Base-by-base conservation (phyloP, 805 yeast species). In the Cyberlindnera misumaiensis region DNA sequence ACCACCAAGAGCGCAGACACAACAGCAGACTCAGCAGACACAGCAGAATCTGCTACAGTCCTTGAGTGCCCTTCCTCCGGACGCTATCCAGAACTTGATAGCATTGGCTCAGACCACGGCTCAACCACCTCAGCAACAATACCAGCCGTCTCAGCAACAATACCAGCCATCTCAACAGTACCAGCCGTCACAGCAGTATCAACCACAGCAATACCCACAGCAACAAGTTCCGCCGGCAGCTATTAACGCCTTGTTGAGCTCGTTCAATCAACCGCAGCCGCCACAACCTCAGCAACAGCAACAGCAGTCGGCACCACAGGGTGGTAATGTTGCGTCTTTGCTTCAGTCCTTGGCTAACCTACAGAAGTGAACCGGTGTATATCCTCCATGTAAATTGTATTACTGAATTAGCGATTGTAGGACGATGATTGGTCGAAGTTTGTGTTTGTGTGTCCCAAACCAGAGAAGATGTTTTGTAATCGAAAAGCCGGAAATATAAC, bases 321-420 rank as follows among this genome's bases (percentile, higher is more conserved):
- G 36, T 36, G 33, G 34, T 5, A 60, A 58, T 38, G 68, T 63
- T 20, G 63, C 63, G 49, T 56, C 62, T 39, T 48, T 65, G 32
- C 45, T 65, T 44, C 67, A 64, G 33, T 57, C 66, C 35, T 47
- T 65, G 38, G 63, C 65, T 13, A 60, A 62, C 44, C 49, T 64
- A 30, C 65, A 62, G 39, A 59, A 34, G 27, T 42, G 30, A 20
- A 20, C 24, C 5, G 8, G 24, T 20, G 8, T 8, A 20, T 20
- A 20, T 8, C 24, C n/a, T n/a, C 24, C 24, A 6, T 20, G 8
- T 20, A 20, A 20, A 8, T 20, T 20, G 24, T 6, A 20, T 6
- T 6, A 5, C 8, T 8, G 24, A 20, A 5, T 20, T 8, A 6
- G 8, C 24, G 5, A 6, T 20, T 5, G 24, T 20, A 20, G 24